Conservation (phyloP, 805 yeast genomes). For the Yarrowia sp. region DNA sequence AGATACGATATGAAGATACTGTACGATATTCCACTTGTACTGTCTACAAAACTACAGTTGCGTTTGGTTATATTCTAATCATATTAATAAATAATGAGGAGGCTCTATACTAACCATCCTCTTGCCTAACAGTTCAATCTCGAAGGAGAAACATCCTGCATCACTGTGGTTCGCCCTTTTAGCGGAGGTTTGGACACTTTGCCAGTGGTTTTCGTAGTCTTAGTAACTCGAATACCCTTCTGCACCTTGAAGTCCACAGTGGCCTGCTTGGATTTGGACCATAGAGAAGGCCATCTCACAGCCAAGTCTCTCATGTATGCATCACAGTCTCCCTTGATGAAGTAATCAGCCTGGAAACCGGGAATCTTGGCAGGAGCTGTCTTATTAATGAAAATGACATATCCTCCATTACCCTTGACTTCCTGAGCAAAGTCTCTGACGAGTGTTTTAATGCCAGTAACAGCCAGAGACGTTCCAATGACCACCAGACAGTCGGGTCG, state of each 20-base stretch:
- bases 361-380: conserved; percentile 54
- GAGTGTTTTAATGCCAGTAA: conserved; percentile 79
- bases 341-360: conserved; percentile 78
- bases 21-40: too few relatives aligned
- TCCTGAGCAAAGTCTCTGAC: conserved; percentile 66
- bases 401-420: conserved; percentile 76
- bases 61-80: too few relatives aligned
- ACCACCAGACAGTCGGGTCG: conserved; percentile 79
- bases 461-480: conserved; percentile 90
- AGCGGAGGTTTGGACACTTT: not conserved
- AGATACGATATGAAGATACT: too few relatives aligned
- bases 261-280: conserved; percentile 1
- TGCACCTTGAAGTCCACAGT: conserved; percentile 20
- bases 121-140: not conserved
- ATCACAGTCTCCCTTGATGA: conserved; percentile 78
- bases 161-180: not conserved
- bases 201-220: not conserved
- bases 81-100: too few relatives aligned
- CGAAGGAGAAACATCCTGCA: not conserved
- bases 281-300: conserved; percentile 1
- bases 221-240: not conserved
- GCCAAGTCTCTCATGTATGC: conserved; percentile 52
- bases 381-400: conserved; percentile 72
- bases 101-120: too few relatives aligned
- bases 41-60: too few relatives aligned